Evolutionary conservation across 2,329 filamentous ascomycete species (phyloP).

Genomic region (Fusarium beomiforme): DNA sequence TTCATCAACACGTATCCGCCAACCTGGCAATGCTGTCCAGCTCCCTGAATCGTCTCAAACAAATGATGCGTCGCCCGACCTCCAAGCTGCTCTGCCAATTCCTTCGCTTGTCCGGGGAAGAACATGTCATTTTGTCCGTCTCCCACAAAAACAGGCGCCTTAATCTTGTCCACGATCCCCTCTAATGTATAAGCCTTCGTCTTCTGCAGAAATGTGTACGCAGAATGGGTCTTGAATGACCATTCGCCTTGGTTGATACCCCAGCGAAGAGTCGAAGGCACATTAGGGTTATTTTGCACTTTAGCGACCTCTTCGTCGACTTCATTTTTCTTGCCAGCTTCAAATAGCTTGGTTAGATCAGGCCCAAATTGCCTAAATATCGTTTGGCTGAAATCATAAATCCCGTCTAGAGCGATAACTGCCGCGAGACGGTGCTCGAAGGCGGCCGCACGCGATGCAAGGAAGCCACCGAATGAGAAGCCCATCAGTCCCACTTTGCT

Average conservation of each 20-base stretch:
- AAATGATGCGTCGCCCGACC: neutral
- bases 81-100: constrained; percentile 1
- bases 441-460: constrained; percentile 53
- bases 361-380: neutral
- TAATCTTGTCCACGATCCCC: constrained; percentile 25
- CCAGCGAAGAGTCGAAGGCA: neutral
- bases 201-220: neutral
- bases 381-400: neutral
- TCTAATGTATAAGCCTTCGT: constrained; percentile 22
- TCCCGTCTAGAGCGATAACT: constrained; percentile 19
- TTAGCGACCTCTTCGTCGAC: neutral
- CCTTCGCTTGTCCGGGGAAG: constrained; percentile 4
- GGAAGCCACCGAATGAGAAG: constrained; percentile 53
- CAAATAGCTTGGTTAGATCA: neutral
- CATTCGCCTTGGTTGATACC: constrained; percentile 10
- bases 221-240: constrained; percentile 14
- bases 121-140: constrained; percentile 23
- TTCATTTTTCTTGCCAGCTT: neutral
- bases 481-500: constrained; percentile 51
- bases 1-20: constrained; percentile 13
- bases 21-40: constrained; percentile 8
- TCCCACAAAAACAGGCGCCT: constrained; percentile 35
- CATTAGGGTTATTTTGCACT: neutral
- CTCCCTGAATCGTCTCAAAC: neutral
- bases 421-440: constrained; percentile 56